phyloP scores from a whole-genome alignment of 1,139 yeast genomes.

The Groenewaldozyma auringiensis region DNA sequence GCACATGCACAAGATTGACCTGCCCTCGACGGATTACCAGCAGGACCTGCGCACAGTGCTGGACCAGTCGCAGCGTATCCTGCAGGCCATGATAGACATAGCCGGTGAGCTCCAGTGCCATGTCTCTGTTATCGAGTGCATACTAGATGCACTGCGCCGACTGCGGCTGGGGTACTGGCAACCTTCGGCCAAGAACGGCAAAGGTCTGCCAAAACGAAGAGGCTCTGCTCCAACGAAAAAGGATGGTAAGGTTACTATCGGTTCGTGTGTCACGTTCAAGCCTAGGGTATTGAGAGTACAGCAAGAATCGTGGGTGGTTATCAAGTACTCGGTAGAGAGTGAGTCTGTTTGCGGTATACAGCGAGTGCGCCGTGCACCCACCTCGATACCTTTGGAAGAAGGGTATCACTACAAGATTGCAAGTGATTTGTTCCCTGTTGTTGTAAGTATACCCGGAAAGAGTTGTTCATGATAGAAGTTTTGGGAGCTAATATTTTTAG shows the following conservation, averaged over 20 bases:
- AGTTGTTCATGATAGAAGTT: too few relatives aligned
- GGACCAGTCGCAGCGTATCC: slow-evolving; percentile 88
- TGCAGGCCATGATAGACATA: slow-evolving; percentile 88
- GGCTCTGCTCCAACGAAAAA: not conserved
- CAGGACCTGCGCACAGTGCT: slow-evolving; percentile 91
- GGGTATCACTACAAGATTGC: not conserved
- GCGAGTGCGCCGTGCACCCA: not conserved
- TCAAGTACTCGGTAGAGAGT: slow-evolving; percentile 41
- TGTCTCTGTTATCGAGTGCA: slow-evolving; percentile 3
- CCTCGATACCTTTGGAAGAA: not conserved
- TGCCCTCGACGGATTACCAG: slow-evolving; percentile 91
- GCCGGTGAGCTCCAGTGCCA: slow-evolving; percentile 77
- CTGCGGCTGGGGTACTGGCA: slow-evolving; percentile 2
- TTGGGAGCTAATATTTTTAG: too few relatives aligned
- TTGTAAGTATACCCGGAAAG: too few relatives aligned
- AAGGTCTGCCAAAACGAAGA: slow-evolving; percentile 29
- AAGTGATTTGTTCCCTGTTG: not conserved
- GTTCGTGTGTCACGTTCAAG: slow-evolving; percentile 40
- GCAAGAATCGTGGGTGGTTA: slow-evolving; percentile 88
- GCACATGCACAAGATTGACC: slow-evolving; percentile 53
- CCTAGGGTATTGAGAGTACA: slow-evolving; percentile 87
- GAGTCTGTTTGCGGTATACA: not conserved
- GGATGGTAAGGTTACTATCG: slow-evolving; percentile 7
- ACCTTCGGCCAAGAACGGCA: slow-evolving; percentile 13
- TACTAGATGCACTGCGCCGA: not conserved